Base-by-base conservation (phyloP, 2,329 filamentous ascomycete species). In the Helicocarpus griseus region DNA sequence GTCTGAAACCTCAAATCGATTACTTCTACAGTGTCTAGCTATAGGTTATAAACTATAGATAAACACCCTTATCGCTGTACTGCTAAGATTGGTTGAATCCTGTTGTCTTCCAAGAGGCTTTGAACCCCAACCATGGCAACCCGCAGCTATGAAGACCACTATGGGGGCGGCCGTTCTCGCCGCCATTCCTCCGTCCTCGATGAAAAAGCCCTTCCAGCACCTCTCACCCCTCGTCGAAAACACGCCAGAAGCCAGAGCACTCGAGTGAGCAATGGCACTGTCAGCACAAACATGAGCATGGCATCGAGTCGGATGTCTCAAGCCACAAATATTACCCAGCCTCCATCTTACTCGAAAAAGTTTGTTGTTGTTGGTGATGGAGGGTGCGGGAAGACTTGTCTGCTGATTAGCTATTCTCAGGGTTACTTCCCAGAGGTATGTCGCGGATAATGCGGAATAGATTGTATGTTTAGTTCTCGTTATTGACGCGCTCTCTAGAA, bases 331-430 rank as follows among this genome's bases (percentile, higher is more conserved):
- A 81, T 91, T 71, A 96, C 91, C 47, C 89, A 95, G 66, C 88
- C 87, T 22, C 90, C 91, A 3, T 81, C 88, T 52, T 96, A 93
- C 73, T 97, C 91, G 60, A 98, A 98, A 78, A 98, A 98, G 79
- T 93, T 98, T 67, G 93, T 98, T 41, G 93, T 98, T 48, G 93
- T 98, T 43, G 93, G 93, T 56, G 93, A 98, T 70, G 93, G 93
- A 62, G 93, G 93, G 56, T 98, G 93, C 71, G 93, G 93, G 63
- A 98, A 98, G 82, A 98, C 93, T 7, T 98, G 93, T 76, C 77
- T 98, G 60, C 77, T 98, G 71, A 98, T 98, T 72, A 96, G 90
- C 73, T 98, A 97, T 76, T 95, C 89, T 65, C 90, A 97, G 74
- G 93, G 93, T 54, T 95, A 95, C 71, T 98, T 98, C 68, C 93